These are phyloP conservation scores for Iodosphaeria phyllophila DNA, from an alignment of 2,329 filamentous ascomycete species.

Conservation along the genomic window DNA sequence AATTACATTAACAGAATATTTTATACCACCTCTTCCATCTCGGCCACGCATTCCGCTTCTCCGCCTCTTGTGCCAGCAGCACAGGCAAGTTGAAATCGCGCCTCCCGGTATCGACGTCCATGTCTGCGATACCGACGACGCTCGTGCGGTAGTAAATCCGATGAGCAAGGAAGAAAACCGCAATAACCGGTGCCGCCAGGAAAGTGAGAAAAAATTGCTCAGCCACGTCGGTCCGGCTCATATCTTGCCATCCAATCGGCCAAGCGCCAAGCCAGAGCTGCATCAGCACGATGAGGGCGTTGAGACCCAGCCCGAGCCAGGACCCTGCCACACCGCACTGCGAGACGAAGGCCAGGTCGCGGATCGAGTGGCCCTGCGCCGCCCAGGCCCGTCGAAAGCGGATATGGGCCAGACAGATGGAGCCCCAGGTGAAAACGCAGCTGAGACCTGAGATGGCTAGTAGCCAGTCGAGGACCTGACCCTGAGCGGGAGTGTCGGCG, in stretches of 20 bases:
- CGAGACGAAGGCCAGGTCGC: constrained; percentile 64
- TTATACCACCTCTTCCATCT: constrained; percentile 62
- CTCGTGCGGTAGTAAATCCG: constrained; percentile 57
- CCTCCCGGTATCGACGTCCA: constrained; percentile 75
- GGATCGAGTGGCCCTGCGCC: constrained; percentile 45
- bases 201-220: constrained; percentile 58
- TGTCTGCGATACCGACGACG: constrained; percentile 49
- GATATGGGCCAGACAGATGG: constrained; percentile 81
- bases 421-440: constrained; percentile 62
- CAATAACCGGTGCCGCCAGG: constrained; percentile 49
- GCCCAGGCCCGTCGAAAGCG: constrained; percentile 76
- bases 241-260: constrained; percentile 40
- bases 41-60: constrained; percentile 56
- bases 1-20: constrained; percentile 43
- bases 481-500: constrained; percentile 41
- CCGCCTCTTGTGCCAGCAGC: constrained; percentile 60
- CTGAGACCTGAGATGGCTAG: constrained; percentile 55
- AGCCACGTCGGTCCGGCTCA: constrained; percentile 26
- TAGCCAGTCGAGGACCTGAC: constrained; percentile 60
- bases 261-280: constrained; percentile 82
- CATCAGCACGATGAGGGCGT: constrained; percentile 55
- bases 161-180: constrained; percentile 51
- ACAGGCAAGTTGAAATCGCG: constrained; percentile 68
- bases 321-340: constrained; percentile 67
- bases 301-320: constrained; percentile 61